Base-by-base conservation (phyloP, 1,284 basidiomycete species). In the Agaricales sp. region DNA sequence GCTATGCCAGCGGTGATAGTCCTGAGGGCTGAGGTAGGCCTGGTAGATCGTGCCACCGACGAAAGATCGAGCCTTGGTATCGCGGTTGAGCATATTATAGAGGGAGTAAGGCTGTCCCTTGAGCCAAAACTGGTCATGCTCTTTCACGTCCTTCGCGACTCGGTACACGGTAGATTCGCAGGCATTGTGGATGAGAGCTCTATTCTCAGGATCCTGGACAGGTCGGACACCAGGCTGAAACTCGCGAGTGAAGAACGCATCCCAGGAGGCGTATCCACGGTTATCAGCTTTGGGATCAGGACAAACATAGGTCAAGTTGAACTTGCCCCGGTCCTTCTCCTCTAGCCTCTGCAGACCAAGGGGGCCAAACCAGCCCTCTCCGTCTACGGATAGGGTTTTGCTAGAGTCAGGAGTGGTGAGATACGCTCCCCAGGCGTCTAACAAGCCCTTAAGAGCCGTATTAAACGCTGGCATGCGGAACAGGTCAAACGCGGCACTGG, bases 1-100 rank as follows among this genome's bases (percentile, higher is more conserved):
- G 22, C 66, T 62, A 55, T 73, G 70, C 77, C 75, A 80, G 38
- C 76, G 73, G 53, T 80, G 77, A 55, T 77, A 80, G 14, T 67
- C 65, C 2, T 63, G 51, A 0, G 74, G 63, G 22, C 61, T 63
- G 47, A 80, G 68, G 63, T 73, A 78, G 0, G n/a, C 74, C 54
- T 80, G 79, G 55, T 70, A 78, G 46, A 80, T 61, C 0, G 75
- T 73, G 1, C 76, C 75, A 1, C 72, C 74, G 4, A 66, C 59
- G 50, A 78, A 78, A 13, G 61, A 16, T 38, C 4, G 58, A 21
- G n/a, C 0, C 2, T 53, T 39, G 41, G 57, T 48, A 1, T 54
- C 47, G 50, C 63, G 55, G n/a, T n/a, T n/a, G 20, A 72, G 59
- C 54, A 71, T 66, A 41, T 68, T 59, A 21, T 48, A 53, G 35